These are phyloP conservation scores for Wickerhamomyces canadensis DNA, from an alignment of 805 yeast genomes.

Conservation along the genomic window DNA sequence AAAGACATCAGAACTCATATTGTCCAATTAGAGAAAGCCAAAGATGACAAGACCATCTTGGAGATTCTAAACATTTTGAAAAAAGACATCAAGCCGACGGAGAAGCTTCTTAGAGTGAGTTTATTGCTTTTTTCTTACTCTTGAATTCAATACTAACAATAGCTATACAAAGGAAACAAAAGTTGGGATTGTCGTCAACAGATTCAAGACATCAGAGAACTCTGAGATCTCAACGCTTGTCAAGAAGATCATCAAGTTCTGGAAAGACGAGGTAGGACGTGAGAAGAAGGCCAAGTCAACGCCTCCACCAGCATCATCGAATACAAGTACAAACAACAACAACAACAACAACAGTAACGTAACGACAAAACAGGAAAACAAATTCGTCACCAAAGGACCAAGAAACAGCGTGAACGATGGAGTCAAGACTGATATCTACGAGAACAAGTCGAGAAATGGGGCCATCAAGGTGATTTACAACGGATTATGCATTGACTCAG, in stretches of 20 bases:
- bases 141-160: not conserved
- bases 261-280: conserved; percentile 85
- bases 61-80: conserved; percentile 63
- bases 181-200: conserved; percentile 96
- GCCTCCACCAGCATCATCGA: conserved; percentile 6
- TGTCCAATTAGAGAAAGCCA: conserved; percentile 67
- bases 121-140: not conserved
- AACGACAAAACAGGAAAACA: conserved; percentile 21
- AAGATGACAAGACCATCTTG: conserved; percentile 56
- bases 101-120: conserved; percentile 62
- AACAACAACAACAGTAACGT: conserved; percentile 6
- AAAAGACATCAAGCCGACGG: conserved; percentile 76
- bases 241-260: conserved; percentile 72
- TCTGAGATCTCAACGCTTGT: conserved; percentile 66
- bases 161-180: conserved; percentile 59
- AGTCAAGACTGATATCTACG: conserved; percentile 61
- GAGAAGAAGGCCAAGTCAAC: conserved; percentile 38
- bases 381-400: conserved; percentile 48
- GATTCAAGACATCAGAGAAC: conserved; percentile 64
- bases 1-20: conserved; percentile 68
- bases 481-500: conserved; percentile 80
- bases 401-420: conserved; percentile 82
- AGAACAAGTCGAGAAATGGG: conserved; percentile 75
- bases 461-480: conserved; percentile 82
- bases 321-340: not conserved